A percentile compares a stretch with the other conserved stretches of the same genome.
phyloP scores from a whole-genome alignment of 345 rosid species.

The Arabidopsis suecica region DNA sequence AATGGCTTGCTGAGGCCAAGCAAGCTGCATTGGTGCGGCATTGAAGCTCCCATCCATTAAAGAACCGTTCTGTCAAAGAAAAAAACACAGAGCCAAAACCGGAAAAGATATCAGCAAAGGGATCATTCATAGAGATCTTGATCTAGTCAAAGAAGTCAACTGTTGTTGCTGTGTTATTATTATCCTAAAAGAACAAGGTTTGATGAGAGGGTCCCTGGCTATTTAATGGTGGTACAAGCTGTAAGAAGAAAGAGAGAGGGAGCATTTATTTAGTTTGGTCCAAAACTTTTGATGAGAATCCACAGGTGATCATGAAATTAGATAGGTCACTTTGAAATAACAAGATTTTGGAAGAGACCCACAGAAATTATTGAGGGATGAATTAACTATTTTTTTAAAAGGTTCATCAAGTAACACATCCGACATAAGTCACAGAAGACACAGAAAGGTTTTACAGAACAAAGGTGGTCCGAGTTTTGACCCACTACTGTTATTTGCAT shows the following conservation, averaged over 20 bases:
- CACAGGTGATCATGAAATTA: constrained; percentile 30
- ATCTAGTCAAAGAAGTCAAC: constrained; percentile 41
- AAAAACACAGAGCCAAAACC: neutral
- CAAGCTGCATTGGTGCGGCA: constrained; percentile 62
- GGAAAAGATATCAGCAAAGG: constrained; percentile 21
- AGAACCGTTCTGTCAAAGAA: constrained; percentile 59
- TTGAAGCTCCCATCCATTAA: constrained; percentile 66
- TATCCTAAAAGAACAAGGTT: constrained; percentile 42
- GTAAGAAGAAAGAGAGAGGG: constrained; percentile 33
- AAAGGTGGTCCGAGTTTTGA: constrained; percentile 48
- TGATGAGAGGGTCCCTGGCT: constrained; percentile 41
- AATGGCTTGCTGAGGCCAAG: constrained; percentile 70
- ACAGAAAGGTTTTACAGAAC: constrained; percentile 43
- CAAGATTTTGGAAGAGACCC: constrained; percentile 42
- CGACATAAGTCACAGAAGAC: constrained; percentile 45
- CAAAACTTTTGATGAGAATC: constrained; percentile 33
- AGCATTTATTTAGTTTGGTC: constrained; percentile 39
- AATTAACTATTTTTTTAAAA: neutral
- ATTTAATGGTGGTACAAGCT: constrained; percentile 44
- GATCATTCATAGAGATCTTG: constrained; percentile 37
- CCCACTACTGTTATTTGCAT: constrained; percentile 40
- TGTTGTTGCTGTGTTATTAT: constrained; percentile 36
- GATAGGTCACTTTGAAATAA: constrained; percentile 36
- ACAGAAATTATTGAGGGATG: constrained; percentile 31
- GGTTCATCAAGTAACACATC: constrained; percentile 37